Base-by-base conservation (phyloP, 345 rosid genomes). In the Lepidium aucheri region DNA sequence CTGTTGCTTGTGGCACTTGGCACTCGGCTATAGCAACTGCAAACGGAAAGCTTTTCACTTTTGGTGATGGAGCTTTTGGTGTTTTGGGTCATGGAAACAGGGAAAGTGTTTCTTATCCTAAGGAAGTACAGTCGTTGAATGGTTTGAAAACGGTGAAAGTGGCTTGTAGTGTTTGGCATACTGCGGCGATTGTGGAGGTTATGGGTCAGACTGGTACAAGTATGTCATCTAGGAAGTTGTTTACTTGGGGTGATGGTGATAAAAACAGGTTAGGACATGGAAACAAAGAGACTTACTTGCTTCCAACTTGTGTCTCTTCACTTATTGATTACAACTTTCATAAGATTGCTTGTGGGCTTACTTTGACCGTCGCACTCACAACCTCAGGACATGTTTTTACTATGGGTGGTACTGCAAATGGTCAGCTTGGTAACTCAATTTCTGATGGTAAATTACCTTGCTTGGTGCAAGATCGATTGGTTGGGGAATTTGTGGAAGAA, bases 231-330 rank as follows among this genome's bases (percentile, higher is more conserved):
- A 80, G 86, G 71, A 94, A 94, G 78, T 73, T 94, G 78, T 94
- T 94, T 78, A 88, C 97, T 22, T 94, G 99, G 99, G 99, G 99
- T 17, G 97, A 88, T 74, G 99, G 99, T 14, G 95, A 88, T 35
- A 86, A 86, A 74, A 50, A 93, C 62, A 87, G 96, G 28, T 78
- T 94, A 72, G 99, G 99, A 1, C 99, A 94, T 64, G 97, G 95
- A 47, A 90, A 66, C 77, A 88, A 86, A 81, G 99, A 90, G 13
- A 79, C 86, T 57, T 85, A 86, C 58, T 74, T 94, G 66, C 81
- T 88, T 72, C 99, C 99, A 7, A 88, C 88, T 45, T 84, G 96
- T 52, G 86, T 94, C 68, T 84, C 97, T 33, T 71, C 96, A 33
- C 92, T 90, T 68, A 84, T 84, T 28, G 99, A 94, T 73, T 94